Evolutionary conservation across 179 eudicot genomes (phyloP).

Genomic region (Amaranthus tricolor): DNA sequence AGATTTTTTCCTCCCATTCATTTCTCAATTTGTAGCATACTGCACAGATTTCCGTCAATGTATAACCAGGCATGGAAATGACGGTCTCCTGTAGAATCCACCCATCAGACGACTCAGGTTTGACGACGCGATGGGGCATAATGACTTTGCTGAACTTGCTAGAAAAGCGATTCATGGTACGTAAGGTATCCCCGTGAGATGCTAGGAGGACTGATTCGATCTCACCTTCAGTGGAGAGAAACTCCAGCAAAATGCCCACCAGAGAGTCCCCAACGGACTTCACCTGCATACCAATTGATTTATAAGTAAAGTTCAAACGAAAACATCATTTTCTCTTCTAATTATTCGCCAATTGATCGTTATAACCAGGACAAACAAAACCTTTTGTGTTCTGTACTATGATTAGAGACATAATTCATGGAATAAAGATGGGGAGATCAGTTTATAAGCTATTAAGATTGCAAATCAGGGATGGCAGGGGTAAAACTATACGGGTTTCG

Average conservation of each 20-base stretch:
- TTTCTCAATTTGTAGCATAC: slow-evolving; percentile 59
- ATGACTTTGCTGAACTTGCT: slow-evolving; percentile 54
- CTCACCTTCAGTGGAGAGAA: slow-evolving; percentile 39
- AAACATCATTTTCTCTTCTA: neutral
- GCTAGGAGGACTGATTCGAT: slow-evolving; percentile 59
- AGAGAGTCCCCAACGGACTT: slow-evolving; percentile 64
- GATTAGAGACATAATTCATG: neutral
- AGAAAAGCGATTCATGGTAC: slow-evolving; percentile 49
- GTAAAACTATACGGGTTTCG: no score
- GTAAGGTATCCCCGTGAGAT: slow-evolving; percentile 50
- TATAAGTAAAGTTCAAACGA: slow-evolving; percentile 2
- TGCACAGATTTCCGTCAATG: slow-evolving; percentile 54
- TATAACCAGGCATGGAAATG: slow-evolving; percentile 54
- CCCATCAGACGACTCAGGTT: slow-evolving; percentile 38
- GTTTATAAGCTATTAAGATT: neutral
- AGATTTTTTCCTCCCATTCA: slow-evolving; percentile 17
- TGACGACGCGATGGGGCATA: slow-evolving; percentile 54
- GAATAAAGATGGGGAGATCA: neutral
- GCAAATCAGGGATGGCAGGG: neutral
- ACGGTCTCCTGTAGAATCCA: slow-evolving; percentile 65
- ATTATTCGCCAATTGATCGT: neutral
- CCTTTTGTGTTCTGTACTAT: neutral
- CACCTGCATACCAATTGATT: slow-evolving; percentile 45
- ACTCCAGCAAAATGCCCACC: slow-evolving; percentile 65
- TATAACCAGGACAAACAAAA: neutral